Conservation (phyloP, 2,329 filamentous ascomycete species). For the Colletotrichum sp. region DNA sequence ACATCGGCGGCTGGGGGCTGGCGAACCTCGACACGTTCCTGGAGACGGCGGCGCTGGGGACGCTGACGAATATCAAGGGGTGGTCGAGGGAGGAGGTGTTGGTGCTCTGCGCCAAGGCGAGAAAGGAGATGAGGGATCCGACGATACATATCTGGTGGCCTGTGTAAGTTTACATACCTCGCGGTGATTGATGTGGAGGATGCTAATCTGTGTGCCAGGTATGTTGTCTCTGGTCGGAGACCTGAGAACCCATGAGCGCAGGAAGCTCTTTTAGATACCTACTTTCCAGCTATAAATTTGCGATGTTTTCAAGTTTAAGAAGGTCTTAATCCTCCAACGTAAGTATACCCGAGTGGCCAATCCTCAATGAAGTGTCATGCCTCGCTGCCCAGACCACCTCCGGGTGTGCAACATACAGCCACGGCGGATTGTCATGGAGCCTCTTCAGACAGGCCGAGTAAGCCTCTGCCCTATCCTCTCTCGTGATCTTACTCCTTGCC, state of each 20-base stretch:
- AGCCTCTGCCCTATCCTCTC: neutral
- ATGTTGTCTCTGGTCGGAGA: conserved; percentile 6
- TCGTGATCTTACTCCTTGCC: neutral
- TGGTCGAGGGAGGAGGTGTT: conserved; percentile 37
- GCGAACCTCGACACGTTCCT: conserved; percentile 35
- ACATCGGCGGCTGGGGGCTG: conserved; percentile 35
- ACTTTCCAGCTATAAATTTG: rapidly evolving
- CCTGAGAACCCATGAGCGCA: neutral
- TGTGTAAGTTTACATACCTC: conserved; percentile 6
- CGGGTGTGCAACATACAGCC: neutral
- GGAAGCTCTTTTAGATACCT: neutral
- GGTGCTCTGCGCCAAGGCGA: conserved; percentile 26
- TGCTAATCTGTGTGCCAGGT: neutral
- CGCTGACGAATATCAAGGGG: conserved; percentile 40
- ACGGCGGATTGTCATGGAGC: neutral
- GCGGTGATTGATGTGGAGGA: neutral
- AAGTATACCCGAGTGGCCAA: neutral
- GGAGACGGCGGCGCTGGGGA: conserved; percentile 39
- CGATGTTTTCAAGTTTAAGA: rapidly evolving
- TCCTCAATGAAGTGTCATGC: neutral
- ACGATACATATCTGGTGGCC: conserved; percentile 31
- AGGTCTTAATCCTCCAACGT: neutral
- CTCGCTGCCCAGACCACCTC: neutral
- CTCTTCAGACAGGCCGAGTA: neutral
- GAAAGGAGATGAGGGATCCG: conserved; percentile 27